Conservation (phyloP, 495 filamentous ascomycete genomes). For the Penicillium cataractarum region DNA sequence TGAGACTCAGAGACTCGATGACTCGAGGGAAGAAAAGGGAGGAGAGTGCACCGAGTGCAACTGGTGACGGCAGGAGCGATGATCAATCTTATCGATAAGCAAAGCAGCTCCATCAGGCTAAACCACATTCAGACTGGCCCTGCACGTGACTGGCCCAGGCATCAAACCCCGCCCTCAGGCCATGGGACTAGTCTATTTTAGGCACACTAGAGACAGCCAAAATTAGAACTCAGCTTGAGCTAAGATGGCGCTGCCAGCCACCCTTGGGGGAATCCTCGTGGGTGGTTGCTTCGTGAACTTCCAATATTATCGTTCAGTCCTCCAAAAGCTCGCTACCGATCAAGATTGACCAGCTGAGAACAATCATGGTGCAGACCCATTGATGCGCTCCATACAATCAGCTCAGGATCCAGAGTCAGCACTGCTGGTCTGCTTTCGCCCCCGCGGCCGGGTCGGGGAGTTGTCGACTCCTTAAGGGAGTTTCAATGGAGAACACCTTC, state of each 20-base stretch:
- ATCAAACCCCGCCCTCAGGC: conserved; percentile 40
- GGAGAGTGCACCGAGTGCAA: not conserved
- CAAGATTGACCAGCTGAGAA: not conserved
- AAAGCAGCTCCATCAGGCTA: conserved; percentile 2
- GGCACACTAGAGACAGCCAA: conserved; percentile 23
- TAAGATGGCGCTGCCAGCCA: conserved; percentile 35
- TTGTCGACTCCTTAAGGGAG: not conserved
- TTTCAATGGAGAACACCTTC: conserved; percentile 40
- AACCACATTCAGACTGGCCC: not conserved
- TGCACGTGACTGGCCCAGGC: conserved; percentile 21
- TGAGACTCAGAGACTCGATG: too few relatives aligned
- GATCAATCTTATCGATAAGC: conserved; percentile 35
- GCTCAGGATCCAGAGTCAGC: conserved; percentile 15
- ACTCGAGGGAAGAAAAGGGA: not conserved
- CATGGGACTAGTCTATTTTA: conserved; percentile 15
- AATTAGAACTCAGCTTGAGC: conserved; percentile 33
- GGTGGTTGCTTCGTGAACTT: conserved; percentile 10
- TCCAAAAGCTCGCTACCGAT: not conserved
- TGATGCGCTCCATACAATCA: conserved; percentile 13
- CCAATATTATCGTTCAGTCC: not conserved
- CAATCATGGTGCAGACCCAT: conserved; percentile 12
- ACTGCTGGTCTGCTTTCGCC: conserved; percentile 4
- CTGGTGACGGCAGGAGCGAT: conserved; percentile 22
- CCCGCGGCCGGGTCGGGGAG: conserved; percentile 10
- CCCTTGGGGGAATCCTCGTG: conserved; percentile 31